Base-by-base conservation (phyloP, 306 rosid species). In the apple (Malus domestica) region DNA sequence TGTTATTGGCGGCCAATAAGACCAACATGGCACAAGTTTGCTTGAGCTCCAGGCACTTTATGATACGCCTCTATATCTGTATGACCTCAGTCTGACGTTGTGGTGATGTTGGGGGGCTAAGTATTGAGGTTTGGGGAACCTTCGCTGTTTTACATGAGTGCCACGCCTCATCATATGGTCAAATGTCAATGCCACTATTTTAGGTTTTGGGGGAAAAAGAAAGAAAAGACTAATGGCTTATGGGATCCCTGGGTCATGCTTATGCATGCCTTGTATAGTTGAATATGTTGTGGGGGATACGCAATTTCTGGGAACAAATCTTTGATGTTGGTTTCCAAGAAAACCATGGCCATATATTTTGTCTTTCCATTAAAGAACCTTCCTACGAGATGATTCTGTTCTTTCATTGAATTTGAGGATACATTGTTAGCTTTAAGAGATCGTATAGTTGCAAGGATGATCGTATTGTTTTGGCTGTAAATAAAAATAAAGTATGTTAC, bases 11-110 rank as follows among this genome's bases (percentile, higher is more conserved):
- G 81, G 85, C 87, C 80, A 84, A 66, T 70, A 78, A 79, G 87
- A 76, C 79, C 80, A 73, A 71, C 85, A 62, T 23, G 58, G 76
- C 27, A 40, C 25, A n/a, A 19, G 7, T 68, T 85, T 85, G 82
- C 89, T 78, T 88, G 63, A 59, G 60, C 67, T 74, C 70, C 66
- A 76, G 88, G 85, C 71, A 79, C 58, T 79, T 70, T 20, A 23
- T 40, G 58, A 3, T 22, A 7, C 9, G 52, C 64, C 23, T 66
- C 12, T n/a, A 9, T n/a, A 20, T n/a, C 33, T 70, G 25, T 27
- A 23, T 35, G 73, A 79, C 93, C 96, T 89, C 93, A 88, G 77
- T 85, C 78, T 80, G 83, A 85, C 96, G 97, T 74, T 63, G 67
- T 59, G 70, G 70, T 93, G 94, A 93, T 80, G 93, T 74, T 2